These are phyloP conservation scores for Gryganskiella cystojenkinii DNA, from an alignment of 192 early-diverging fungal genomes.

Conservation along the genomic window DNA sequence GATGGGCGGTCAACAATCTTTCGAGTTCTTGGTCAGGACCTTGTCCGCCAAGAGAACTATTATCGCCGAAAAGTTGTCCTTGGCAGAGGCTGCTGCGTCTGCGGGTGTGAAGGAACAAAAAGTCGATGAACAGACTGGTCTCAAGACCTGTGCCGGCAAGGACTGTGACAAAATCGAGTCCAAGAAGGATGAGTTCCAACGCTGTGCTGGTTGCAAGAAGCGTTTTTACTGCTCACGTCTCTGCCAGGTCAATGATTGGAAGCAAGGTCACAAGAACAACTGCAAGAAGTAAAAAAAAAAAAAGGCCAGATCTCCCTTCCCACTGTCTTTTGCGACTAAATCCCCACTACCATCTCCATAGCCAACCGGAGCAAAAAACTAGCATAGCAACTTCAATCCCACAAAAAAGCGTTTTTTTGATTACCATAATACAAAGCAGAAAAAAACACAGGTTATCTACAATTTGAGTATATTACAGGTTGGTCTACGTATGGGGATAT, in stretches of 20 bases:
- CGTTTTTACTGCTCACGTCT: conserved; percentile 61
- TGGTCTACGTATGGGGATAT: too few species aligned
- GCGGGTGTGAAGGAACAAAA: conserved; percentile 39
- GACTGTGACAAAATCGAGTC: conserved; percentile 57
- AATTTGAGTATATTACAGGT: too few species aligned
- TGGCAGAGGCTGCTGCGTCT: conserved; percentile 45
- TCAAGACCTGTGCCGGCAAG: conserved; percentile 51
- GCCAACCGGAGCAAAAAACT: too few species aligned
- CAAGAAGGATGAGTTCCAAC: conserved; percentile 55
- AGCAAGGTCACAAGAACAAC: conserved; percentile 55
- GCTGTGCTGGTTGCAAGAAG: conserved; percentile 61
- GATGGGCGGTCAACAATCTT: conserved; percentile 58
- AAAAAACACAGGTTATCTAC: neutral
- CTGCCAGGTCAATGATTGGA: conserved; percentile 65
- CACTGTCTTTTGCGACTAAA: neutral
- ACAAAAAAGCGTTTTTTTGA: too few species aligned
- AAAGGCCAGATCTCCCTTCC: neutral
- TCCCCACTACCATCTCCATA: neutral
- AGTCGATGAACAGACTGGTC: conserved; percentile 9
- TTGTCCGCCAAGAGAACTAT: conserved; percentile 50
- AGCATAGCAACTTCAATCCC: too few species aligned
- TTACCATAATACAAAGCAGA: neutral
- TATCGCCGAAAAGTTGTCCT: conserved; percentile 48
- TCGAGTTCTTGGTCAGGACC: conserved; percentile 54
- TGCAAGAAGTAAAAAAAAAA: conserved; percentile 35